Evolutionary conservation across 495 filamentous ascomycete genomes (phyloP).

Genomic region (Trichoderma erinaceum): DNA sequence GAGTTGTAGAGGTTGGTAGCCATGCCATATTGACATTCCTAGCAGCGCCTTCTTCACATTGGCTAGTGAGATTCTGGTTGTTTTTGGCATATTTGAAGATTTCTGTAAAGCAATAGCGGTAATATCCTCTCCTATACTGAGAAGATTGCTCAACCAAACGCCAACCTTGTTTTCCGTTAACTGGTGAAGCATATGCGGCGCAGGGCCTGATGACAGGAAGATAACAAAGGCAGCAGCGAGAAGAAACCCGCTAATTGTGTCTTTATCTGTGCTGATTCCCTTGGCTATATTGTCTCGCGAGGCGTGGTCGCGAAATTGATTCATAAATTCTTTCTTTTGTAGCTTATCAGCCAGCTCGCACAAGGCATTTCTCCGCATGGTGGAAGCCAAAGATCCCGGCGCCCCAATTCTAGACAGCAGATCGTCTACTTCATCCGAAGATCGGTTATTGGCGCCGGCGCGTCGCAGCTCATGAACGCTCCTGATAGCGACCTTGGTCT

Average conservation of each 20-base stretch:
- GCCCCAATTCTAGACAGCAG: slow-evolving; percentile 77
- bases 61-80: slow-evolving; percentile 47
- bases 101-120: slow-evolving; percentile 51
- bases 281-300: slow-evolving; percentile 61
- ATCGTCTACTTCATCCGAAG: slow-evolving; percentile 72
- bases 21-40: slow-evolving; percentile 51
- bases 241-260: slow-evolving; percentile 53
- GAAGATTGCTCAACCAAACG: slow-evolving; percentile 45
- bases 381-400: slow-evolving; percentile 39
- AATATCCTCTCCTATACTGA: slow-evolving; percentile 50
- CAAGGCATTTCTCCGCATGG: slow-evolving; percentile 43
- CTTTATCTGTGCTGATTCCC: slow-evolving; percentile 45
- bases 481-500: slow-evolving; percentile 55
- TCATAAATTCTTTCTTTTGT: slow-evolving; percentile 55
- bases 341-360: slow-evolving; percentile 71
- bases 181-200: slow-evolving; percentile 44
- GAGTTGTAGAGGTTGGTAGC: slow-evolving; percentile 42
- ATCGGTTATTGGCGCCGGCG: slow-evolving; percentile 76
- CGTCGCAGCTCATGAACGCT: slow-evolving; percentile 88
- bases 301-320: slow-evolving; percentile 71
- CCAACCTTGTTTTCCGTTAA: slow-evolving; percentile 45
- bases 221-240: slow-evolving; percentile 50
- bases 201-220: slow-evolving; percentile 47
- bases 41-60: slow-evolving; percentile 45
- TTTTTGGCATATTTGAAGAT: slow-evolving; percentile 62